phyloP scores from a whole-genome alignment of 306 rosid species.

The Corylus americana region DNA sequence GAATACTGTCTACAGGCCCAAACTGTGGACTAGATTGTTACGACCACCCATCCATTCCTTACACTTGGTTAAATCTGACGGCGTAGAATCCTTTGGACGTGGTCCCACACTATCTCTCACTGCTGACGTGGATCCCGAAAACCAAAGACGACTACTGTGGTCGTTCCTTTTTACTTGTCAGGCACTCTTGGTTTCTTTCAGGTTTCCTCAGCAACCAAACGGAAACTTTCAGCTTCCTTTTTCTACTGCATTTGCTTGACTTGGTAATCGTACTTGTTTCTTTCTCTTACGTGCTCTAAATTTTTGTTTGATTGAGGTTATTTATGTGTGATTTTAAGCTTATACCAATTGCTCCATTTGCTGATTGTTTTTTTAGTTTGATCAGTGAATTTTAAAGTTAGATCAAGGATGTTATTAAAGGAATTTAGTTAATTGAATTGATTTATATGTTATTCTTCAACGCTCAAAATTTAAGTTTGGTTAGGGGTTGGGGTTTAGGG shows the following conservation, averaged over 20 bases:
- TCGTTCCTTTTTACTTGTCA: background rate
- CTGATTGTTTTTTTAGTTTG: background rate
- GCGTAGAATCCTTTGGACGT: background rate
- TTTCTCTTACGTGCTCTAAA: background rate
- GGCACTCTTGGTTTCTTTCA: background rate
- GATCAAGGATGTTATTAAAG: background rate
- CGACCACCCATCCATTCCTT: too few relatives aligned
- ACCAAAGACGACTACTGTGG: background rate
- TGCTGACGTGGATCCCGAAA: background rate
- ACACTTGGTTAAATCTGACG: background rate
- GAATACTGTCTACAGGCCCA: too few relatives aligned
- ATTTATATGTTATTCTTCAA: background rate
- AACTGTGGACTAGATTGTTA: too few relatives aligned
- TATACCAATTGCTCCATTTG: background rate
- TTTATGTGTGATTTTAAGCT: background rate
- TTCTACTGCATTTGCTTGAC: background rate
- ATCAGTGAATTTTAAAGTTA: background rate
- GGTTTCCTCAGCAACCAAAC: background rate
- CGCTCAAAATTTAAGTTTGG: background rate
- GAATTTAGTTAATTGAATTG: background rate
- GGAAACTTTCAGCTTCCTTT: background rate
- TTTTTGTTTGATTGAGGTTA: background rate
- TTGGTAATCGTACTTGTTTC: background rate
- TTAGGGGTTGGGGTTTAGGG: background rate
- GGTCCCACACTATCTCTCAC: background rate